Conservation (phyloP, 1,284 basidiomycete genomes). For the Trichosporon sp. region DNA sequence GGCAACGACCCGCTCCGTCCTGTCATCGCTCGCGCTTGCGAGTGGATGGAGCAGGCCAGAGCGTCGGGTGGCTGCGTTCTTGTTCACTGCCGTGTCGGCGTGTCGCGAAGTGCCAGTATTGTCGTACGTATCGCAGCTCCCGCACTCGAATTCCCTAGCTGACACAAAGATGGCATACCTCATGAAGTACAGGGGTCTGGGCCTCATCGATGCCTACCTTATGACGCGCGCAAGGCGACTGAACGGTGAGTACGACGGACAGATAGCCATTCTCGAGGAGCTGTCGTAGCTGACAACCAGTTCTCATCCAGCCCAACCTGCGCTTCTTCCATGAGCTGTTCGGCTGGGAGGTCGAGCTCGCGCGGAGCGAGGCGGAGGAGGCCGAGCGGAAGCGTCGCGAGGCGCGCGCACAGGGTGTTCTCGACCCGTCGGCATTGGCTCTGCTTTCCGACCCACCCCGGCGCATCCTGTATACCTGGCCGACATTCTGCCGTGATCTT, state of each 20-base stretch:
- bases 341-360: conserved; percentile 84
- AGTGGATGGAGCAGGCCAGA: conserved; percentile 89
- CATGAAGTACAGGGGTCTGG: conserved; percentile 87
- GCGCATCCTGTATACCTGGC: conserved; percentile 52
- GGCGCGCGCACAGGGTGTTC: conserved; percentile 33
- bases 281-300: conserved; percentile 43
- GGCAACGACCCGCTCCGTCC: conserved; percentile 92
- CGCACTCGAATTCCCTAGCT: not conserved
- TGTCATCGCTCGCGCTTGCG: conserved; percentile 81
- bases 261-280: not conserved
- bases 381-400: conserved; percentile 31
- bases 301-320: conserved; percentile 93
- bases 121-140: conserved; percentile 63
- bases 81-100: conserved; percentile 95
- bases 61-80: conserved; percentile 81
- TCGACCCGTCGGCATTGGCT: conserved; percentile 34
- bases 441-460: conserved; percentile 35
- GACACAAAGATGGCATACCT: conserved; percentile 78
- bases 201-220: conserved; percentile 89
- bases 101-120: conserved; percentile 88
- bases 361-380: conserved; percentile 42
- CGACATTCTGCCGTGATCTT: conserved; percentile 55
- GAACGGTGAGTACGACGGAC: conserved; percentile 43
- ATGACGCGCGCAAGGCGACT: conserved; percentile 52
- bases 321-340: conserved; percentile 88